Conservation (phyloP, 106 monocot genomes). For the Alisma plantagoaquatica region DNA sequence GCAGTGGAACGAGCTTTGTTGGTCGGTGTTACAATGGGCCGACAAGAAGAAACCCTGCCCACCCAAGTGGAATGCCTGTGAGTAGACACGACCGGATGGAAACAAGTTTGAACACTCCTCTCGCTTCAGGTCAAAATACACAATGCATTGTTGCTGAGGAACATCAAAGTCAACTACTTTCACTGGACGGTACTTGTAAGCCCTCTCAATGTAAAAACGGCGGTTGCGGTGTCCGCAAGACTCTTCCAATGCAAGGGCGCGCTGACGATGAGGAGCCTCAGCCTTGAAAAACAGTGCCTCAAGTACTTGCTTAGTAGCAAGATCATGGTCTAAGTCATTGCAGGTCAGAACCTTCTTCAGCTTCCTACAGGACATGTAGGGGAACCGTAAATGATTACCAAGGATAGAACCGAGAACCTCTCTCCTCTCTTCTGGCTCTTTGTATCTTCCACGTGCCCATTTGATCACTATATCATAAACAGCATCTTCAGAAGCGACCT, state of each 20-base stretch:
- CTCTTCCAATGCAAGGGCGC: slow-evolving; percentile 3
- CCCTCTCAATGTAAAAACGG: too few relatives aligned
- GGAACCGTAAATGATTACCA: slow-evolving; percentile 5
- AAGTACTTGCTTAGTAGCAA: slow-evolving; percentile 1
- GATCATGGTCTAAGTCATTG: slow-evolving; percentile 10
- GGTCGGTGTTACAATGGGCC: too few relatives aligned
- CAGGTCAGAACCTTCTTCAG: slow-evolving; percentile 9
- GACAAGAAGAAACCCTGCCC: too few relatives aligned
- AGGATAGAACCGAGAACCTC: slow-evolving; percentile 1
- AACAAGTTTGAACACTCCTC: too few relatives aligned
- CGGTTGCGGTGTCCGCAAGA: not conserved
- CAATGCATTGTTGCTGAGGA: too few relatives aligned
- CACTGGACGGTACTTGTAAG: too few relatives aligned
- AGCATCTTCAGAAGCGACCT: too few relatives aligned
- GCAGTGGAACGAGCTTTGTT: too few relatives aligned
- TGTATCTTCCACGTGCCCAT: slow-evolving; percentile 8
- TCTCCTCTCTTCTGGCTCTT: slow-evolving; percentile 4
- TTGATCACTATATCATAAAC: slow-evolving; percentile 10
- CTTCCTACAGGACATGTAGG: slow-evolving; percentile 10
- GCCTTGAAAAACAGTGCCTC: slow-evolving; percentile 17
- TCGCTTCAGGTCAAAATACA: too few relatives aligned
- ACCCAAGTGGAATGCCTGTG: too few relatives aligned
- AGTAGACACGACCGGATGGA: too few relatives aligned
- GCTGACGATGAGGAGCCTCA: slow-evolving; percentile 6
- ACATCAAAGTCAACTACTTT: too few relatives aligned